These are phyloP conservation scores for Diplodia mutila DNA, from an alignment of 2,329 filamentous ascomycete genomes.

Conservation along the genomic window DNA sequence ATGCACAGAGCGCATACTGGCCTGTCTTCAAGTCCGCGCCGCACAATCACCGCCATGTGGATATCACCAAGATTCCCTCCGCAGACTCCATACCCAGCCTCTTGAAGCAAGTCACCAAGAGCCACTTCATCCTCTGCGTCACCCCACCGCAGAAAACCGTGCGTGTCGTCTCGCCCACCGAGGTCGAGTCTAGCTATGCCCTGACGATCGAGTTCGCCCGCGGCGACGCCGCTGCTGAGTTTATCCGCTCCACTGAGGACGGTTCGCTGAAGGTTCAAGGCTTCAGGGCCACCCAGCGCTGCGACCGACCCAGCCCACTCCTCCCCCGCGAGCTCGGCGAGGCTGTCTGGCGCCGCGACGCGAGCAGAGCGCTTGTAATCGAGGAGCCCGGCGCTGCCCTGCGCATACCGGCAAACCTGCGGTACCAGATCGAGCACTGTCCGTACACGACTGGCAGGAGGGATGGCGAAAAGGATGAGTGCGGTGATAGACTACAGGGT, in stretches of 20 bases:
- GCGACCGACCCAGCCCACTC: background rate
- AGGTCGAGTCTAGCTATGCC: background rate
- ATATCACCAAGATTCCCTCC: background rate
- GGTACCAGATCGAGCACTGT: slow-evolving; percentile 9
- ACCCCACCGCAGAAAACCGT: background rate
- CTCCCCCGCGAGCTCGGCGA: background rate
- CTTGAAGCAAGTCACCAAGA: background rate
- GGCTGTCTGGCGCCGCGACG: background rate
- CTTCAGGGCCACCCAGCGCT: slow-evolving; percentile 14
- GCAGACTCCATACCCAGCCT: background rate
- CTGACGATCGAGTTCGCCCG: slow-evolving; percentile 5
- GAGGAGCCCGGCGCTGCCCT: background rate
- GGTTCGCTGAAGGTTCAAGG: background rate
- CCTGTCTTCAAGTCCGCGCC: background rate
- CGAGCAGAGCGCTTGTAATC: background rate
- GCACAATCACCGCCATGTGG: slow-evolving; percentile 8
- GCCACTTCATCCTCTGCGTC: background rate
- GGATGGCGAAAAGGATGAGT: background rate
- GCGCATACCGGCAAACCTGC: background rate
- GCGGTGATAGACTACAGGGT: background rate
- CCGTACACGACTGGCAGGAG: background rate
- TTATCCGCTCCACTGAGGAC: background rate
- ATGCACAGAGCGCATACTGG: background rate
- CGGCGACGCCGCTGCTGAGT: background rate
- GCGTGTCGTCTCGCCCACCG: background rate